Evolutionary conservation across 768 basidiomycete genomes (phyloP).

Genomic region (Kondoa subrosea): DNA sequence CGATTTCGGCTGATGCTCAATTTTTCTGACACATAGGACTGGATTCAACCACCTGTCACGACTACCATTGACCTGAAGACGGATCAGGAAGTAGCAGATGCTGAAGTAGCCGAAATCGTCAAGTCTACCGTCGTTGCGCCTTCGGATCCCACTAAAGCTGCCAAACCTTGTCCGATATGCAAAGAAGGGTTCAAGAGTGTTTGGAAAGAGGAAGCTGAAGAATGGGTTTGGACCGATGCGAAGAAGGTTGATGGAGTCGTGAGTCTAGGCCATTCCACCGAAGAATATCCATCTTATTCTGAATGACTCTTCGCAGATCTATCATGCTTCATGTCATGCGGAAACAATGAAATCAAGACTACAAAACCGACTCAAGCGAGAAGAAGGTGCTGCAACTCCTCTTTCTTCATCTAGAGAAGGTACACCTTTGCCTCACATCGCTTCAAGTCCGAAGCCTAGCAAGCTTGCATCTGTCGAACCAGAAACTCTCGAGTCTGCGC

Average conservation of each 20-base stretch:
- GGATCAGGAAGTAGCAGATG: slow-evolving; percentile 39
- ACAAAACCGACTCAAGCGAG: background rate
- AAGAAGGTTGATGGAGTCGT: slow-evolving; percentile 31
- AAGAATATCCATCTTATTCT: background rate
- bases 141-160: slow-evolving; percentile 54
- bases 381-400: background rate
- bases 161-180: slow-evolving; percentile 83
- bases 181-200: slow-evolving; percentile 82
- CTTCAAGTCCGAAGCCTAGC: background rate
- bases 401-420: background rate
- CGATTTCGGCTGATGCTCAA: background rate
- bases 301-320: background rate
- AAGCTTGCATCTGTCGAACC: background rate
- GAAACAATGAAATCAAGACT: background rate
- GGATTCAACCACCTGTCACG: slow-evolving; percentile 40
- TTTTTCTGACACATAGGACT: slow-evolving; percentile 45
- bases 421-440: background rate
- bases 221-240: slow-evolving; percentile 95
- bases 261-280: background rate
- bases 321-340: slow-evolving; percentile 6
- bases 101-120: slow-evolving; percentile 58
- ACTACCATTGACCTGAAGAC: background rate
- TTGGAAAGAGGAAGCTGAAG: slow-evolving; percentile 87
- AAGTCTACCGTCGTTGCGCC: slow-evolving; percentile 55
- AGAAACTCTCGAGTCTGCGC: background rate